Evolutionary conservation across 2,329 filamentous ascomycete species (phyloP).

Genomic region (Blumeria graminis): DNA sequence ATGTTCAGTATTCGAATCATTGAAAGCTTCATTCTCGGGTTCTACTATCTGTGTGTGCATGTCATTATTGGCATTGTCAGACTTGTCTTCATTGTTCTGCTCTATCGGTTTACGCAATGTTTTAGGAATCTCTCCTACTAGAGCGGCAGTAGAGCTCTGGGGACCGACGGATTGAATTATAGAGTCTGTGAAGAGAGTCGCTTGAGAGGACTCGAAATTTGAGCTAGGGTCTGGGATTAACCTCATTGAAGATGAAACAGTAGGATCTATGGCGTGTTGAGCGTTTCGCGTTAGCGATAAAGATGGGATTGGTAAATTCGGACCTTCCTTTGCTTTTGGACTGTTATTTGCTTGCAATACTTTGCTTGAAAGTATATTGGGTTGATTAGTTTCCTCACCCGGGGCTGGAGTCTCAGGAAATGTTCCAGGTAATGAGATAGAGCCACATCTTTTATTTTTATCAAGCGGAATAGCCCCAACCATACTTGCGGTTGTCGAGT

Average conservation of each 20-base stretch:
- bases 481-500: slow-evolving; percentile 46
- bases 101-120: neutral
- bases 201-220: slow-evolving; percentile 27
- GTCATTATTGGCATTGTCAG: neutral
- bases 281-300: slow-evolving; percentile 35
- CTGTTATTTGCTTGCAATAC: slow-evolving; percentile 6
- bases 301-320: slow-evolving; percentile 31
- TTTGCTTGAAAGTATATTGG: neutral
- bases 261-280: slow-evolving; percentile 59
- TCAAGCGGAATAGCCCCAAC: slow-evolving; percentile 43
- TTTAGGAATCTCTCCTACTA: slow-evolving; percentile 20
- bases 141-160: slow-evolving; percentile 18
- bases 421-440: neutral
- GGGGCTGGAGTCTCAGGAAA: slow-evolving; percentile 30
- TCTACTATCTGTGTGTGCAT: neutral
- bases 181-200: slow-evolving; percentile 27
- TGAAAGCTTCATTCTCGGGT: neutral
- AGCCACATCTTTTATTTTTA: slow-evolving; percentile 11
- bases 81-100: neutral
- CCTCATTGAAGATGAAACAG: slow-evolving; percentile 33
- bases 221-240: slow-evolving; percentile 67
- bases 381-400: neutral
- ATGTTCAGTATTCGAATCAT: neutral
- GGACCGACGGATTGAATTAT: slow-evolving; percentile 26
- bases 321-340: slow-evolving; percentile 17